Evolutionary conservation across 2,329 filamentous ascomycete genomes (phyloP).

Genomic region (Ambrosiella beaveri): DNA sequence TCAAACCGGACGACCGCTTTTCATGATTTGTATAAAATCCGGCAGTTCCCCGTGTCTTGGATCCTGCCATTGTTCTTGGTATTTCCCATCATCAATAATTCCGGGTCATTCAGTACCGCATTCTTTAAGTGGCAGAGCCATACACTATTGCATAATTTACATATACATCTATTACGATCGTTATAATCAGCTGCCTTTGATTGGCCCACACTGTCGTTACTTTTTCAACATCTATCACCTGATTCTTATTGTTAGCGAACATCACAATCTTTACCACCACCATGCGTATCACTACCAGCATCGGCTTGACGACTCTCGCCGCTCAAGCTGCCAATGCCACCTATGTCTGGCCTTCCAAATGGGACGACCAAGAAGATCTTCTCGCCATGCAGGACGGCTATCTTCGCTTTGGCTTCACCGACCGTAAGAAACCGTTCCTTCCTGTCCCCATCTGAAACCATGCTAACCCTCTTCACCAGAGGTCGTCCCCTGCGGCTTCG

Average conservation of each 20-base stretch:
- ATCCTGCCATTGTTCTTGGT: neutral
- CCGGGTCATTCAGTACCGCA: neutral
- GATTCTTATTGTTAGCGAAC: neutral
- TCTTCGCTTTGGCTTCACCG: constrained; percentile 15
- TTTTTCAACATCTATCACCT: neutral
- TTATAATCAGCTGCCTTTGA: neutral
- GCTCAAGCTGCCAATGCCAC: constrained; percentile 9
- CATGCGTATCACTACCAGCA: constrained; percentile 1
- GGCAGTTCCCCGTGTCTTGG: neutral
- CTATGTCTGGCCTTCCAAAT: constrained; percentile 16
- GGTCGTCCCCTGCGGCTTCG: constrained; percentile 15
- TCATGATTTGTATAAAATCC: neutral
- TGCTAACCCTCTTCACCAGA: constrained; percentile 4
- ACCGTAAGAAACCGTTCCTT: constrained; percentile 13
- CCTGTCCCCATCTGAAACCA: constrained; percentile 13
- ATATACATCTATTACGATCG: neutral
- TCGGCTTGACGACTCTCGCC: neutral
- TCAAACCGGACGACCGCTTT: neutral
- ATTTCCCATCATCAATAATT: neutral
- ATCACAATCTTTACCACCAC: neutral
- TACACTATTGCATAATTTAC: neutral
- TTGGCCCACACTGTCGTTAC: neutral
- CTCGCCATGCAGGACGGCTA: constrained; percentile 15
- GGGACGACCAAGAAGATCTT: constrained; percentile 16
- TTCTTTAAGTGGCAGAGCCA: neutral